Evolutionary conservation across 2,329 filamentous ascomycete species (phyloP).

Genomic region (Monilinia laxa): DNA sequence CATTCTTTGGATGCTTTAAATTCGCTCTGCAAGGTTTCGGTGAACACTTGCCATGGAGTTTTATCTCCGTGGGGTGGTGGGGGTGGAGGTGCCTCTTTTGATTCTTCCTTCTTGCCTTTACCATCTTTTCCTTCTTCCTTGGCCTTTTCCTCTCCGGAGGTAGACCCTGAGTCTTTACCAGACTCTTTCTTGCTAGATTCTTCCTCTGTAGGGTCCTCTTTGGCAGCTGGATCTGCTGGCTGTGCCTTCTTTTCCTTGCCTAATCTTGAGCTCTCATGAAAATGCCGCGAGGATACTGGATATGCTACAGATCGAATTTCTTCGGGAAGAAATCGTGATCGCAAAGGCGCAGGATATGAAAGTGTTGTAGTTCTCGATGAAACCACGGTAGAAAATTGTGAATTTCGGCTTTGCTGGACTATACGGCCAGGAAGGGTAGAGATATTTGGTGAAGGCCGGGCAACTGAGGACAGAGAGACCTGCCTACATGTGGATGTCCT

Average conservation of each 20-base stretch:
- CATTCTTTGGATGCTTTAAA: conserved; percentile 98
- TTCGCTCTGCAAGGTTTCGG: conserved; percentile 89
- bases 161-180: conserved; percentile 29
- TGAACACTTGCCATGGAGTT: conserved; percentile 98
- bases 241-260: conserved; percentile 35
- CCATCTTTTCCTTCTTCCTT: conserved; percentile 36
- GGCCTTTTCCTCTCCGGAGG: conserved; percentile 32
- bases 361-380: conserved; percentile 43
- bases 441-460: conserved; percentile 39
- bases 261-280: conserved; percentile 34
- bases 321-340: conserved; percentile 44
- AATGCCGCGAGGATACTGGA: conserved; percentile 27
- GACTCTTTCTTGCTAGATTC: conserved; percentile 30
- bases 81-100: conserved; percentile 62
- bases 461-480: conserved; percentile 35
- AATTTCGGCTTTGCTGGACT: conserved; percentile 39
- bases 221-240: conserved; percentile 24
- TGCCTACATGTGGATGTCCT: conserved; percentile 34
- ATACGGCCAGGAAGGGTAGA: conserved; percentile 40
- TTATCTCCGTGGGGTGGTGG: conserved; percentile 98
- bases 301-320: conserved; percentile 29
- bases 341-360: conserved; percentile 42
- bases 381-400: conserved; percentile 35
- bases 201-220: conserved; percentile 21
- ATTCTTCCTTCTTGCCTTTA: conserved; percentile 40